phyloP scores from a whole-genome alignment of 805 yeast genomes.

The Zygosaccharomyces kombuchaensis region DNA sequence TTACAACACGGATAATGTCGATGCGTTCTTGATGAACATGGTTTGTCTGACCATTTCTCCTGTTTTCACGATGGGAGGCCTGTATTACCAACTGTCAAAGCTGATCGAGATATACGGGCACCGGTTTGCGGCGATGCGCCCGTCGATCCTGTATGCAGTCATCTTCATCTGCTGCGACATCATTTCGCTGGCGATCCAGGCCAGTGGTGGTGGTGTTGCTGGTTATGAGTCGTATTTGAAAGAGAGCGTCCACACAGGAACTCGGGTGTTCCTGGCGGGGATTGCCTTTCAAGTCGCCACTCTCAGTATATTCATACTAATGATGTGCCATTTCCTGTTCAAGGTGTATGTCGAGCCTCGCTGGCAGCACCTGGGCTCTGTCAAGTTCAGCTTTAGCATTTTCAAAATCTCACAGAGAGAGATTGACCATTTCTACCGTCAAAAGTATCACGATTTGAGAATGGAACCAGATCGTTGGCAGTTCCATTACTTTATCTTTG shows the following conservation, averaged over 20 bases:
- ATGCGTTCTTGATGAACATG: constrained; percentile 58
- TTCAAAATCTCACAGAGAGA: constrained; percentile 19
- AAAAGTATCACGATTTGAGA: constrained; percentile 28
- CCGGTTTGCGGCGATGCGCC: constrained; percentile 41
- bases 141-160: constrained; percentile 41
- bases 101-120: constrained; percentile 58
- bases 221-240: constrained; percentile 38
- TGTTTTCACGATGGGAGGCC: constrained; percentile 78
- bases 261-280: constrained; percentile 65
- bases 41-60: constrained; percentile 74
- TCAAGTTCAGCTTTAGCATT: constrained; percentile 14
- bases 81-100: constrained; percentile 69
- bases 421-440: constrained; percentile 26
- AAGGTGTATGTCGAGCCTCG: constrained; percentile 35
- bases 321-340: constrained; percentile 47
- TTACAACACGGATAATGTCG: constrained; percentile 31
- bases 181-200: constrained; percentile 61
- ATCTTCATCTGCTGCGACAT: constrained; percentile 66
- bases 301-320: constrained; percentile 54
- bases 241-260: constrained; percentile 21
- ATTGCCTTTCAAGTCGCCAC: constrained; percentile 70
- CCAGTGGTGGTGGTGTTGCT: constrained; percentile 72
- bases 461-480: constrained; percentile 26
- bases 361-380: constrained; percentile 20
- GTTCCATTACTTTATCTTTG: constrained; percentile 44